These are phyloP conservation scores for Calonectria ilicicola DNA, from an alignment of 2,329 filamentous ascomycete genomes.

Conservation along the genomic window DNA sequence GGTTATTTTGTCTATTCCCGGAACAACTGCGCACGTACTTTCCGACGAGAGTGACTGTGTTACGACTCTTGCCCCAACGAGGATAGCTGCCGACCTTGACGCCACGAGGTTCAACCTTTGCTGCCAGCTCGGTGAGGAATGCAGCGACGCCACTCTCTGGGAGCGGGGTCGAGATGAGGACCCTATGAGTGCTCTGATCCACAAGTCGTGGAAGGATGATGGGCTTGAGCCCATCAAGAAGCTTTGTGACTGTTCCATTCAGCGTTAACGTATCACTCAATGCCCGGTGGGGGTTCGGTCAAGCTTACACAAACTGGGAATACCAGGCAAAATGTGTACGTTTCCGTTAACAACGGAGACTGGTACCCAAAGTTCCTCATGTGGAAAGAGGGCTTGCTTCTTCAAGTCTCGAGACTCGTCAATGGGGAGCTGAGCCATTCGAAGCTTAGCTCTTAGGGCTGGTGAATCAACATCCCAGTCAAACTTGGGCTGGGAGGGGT, in stretches of 20 bases:
- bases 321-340: constrained; percentile 90
- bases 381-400: constrained; percentile 82
- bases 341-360: constrained; percentile 92
- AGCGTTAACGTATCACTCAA: constrained; percentile 19
- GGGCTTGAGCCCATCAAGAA: constrained; percentile 83
- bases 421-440: constrained; percentile 90
- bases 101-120: constrained; percentile 77
- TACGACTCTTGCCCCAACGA: constrained; percentile 86
- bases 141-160: constrained; percentile 87
- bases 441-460: constrained; percentile 81
- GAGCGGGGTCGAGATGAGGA: constrained; percentile 89
- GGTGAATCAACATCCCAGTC: constrained; percentile 88
- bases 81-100: constrained; percentile 98
- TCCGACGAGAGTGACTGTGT: constrained; percentile 90
- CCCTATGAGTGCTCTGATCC: constrained; percentile 82
- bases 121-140: constrained; percentile 84
- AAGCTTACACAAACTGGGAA: constrained; percentile 79
- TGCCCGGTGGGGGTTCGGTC: neutral
- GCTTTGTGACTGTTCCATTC: constrained; percentile 68
- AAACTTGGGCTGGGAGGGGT: constrained; percentile 79
- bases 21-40: constrained; percentile 52
- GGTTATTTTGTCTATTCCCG: constrained; percentile 31
- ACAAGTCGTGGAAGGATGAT: constrained; percentile 75
- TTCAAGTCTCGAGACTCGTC: constrained; percentile 74
- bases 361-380: constrained; percentile 90